A percentile compares a stretch with the other conserved stretches of the same genome.
phyloP scores from a whole-genome alignment of 345 rosid species.

The Syzygium grande region DNA sequence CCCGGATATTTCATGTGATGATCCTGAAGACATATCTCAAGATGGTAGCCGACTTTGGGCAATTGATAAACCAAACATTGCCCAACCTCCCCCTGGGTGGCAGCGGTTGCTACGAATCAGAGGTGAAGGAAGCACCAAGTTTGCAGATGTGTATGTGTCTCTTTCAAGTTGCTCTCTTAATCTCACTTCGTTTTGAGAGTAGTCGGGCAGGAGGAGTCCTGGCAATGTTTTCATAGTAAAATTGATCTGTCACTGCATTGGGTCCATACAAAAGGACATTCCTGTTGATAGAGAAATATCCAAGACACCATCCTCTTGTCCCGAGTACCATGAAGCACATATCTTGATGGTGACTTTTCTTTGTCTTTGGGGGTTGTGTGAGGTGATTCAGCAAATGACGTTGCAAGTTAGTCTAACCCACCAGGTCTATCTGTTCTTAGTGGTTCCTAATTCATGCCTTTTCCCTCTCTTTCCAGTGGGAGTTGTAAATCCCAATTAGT shows the following conservation, averaged over 20 bases:
- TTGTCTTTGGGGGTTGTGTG: background rate
- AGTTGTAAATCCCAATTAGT: background rate
- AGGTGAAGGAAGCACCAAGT: slow-evolving; percentile 79
- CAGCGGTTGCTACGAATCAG: slow-evolving; percentile 68
- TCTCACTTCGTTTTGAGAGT: background rate
- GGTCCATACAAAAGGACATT: background rate
- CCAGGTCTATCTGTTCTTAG: background rate
- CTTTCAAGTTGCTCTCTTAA: background rate
- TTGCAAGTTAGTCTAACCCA: background rate
- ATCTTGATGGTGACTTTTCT: background rate
- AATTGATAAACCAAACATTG: slow-evolving; percentile 83
- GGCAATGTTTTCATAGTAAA: background rate
- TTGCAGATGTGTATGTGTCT: slow-evolving; percentile 84
- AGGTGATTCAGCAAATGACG: background rate
- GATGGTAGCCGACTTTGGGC: slow-evolving; percentile 94
- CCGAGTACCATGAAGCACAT: background rate
- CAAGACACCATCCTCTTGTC: background rate
- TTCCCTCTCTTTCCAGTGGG: background rate
- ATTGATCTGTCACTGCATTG: background rate
- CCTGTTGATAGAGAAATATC: background rate
- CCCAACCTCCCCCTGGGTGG: slow-evolving; percentile 92
- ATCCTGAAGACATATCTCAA: slow-evolving; percentile 78
- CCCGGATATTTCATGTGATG: slow-evolving; percentile 65
- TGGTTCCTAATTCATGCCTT: background rate
- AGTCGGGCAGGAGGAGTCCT: background rate